A percentile compares a stretch with the other conserved stretches of the same genome.
Evolutionary conservation across 345 rosid genomes (phyloP).

Genomic region (Lepidium sativum): DNA sequence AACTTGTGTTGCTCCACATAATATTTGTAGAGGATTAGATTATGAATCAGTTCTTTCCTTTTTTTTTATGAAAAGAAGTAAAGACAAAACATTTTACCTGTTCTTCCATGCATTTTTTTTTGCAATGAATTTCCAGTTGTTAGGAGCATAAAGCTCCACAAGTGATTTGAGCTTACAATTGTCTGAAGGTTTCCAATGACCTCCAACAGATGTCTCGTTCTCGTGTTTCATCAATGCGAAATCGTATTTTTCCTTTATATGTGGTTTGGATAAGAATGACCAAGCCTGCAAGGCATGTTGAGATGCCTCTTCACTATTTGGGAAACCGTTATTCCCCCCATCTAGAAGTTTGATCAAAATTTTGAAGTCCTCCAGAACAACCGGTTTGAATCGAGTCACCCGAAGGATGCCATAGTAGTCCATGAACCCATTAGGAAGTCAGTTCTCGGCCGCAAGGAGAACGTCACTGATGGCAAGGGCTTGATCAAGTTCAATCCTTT

Average conservation of each 20-base stretch:
- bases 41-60: too few species aligned
- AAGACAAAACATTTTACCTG: neutral
- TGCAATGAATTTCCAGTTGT: neutral
- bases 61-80: too few species aligned
- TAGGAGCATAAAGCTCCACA: neutral
- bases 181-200: neutral
- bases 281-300: conserved; percentile 34
- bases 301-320: conserved; percentile 30
- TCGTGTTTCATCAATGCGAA: neutral
- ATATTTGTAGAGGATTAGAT: too few species aligned
- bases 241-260: conserved; percentile 33
- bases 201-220: neutral
- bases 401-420: conserved; percentile 43
- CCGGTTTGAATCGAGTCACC: conserved; percentile 3
- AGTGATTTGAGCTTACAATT: neutral
- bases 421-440: conserved; percentile 6
- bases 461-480: conserved; percentile 37
- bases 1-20: too few species aligned
- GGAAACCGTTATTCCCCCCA: conserved; percentile 25
- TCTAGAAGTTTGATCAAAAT: conserved; percentile 26
- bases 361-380: conserved; percentile 15
- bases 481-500: conserved; percentile 22
- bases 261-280: conserved; percentile 33
- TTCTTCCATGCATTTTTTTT: neutral
- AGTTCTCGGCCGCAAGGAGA: conserved; percentile 28